Evolutionary conservation across 2,329 filamentous ascomycete genomes (phyloP).

Genomic region (Penicillium sp.): DNA sequence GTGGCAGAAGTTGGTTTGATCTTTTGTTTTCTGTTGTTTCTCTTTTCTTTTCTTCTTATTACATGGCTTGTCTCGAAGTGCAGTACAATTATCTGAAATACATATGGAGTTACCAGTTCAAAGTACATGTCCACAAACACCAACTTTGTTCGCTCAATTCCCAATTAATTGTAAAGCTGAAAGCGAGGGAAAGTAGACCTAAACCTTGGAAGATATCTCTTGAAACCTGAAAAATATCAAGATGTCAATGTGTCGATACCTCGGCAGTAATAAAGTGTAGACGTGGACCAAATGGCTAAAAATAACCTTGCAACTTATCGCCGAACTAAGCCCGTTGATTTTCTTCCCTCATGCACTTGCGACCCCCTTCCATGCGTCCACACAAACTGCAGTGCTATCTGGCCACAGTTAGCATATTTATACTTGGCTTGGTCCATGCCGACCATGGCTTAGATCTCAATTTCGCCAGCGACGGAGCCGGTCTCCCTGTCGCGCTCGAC

Average conservation of each 20-base stretch:
- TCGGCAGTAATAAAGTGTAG: neutral
- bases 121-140: too few species aligned
- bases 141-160: too few species aligned
- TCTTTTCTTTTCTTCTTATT: neutral
- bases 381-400: constrained; percentile 73
- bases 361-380: constrained; percentile 45
- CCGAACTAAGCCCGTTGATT: neutral
- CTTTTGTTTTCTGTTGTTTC: neutral
- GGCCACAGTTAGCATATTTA: constrained; percentile 63
- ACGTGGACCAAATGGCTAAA: neutral
- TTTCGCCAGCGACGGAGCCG: constrained; percentile 39
- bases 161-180: too few species aligned
- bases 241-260: too few species aligned
- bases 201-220: too few species aligned
- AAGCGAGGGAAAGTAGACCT: too few species aligned
- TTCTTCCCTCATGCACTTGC: constrained; percentile 2
- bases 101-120: neutral
- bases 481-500: constrained; percentile 28
- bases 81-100: neutral
- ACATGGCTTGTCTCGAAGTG: neutral
- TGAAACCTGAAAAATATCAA: too few species aligned
- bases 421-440: constrained; percentile 65
- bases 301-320: neutral
- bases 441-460: constrained; percentile 53
- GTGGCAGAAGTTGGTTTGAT: constrained; percentile 44